Evolutionary conservation across 208 protist genomes (phyloP), one percentile per base, ranked within the genome.

Genomic region (Leishmania lainsoni): DNA sequence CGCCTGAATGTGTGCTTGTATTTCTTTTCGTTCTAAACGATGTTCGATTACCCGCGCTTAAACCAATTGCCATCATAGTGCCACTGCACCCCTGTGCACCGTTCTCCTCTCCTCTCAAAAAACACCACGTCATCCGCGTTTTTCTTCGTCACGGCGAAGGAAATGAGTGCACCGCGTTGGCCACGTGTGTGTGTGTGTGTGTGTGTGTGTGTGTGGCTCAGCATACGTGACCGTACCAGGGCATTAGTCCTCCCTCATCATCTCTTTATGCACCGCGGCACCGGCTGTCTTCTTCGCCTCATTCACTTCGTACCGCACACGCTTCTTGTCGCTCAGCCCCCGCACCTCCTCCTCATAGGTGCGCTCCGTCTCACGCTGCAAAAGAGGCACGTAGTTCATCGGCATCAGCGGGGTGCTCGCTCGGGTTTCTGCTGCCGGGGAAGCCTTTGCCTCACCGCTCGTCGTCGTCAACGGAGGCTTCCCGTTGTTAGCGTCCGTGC

Each of bases 321-420:
- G 81, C 83, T 97, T 97, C 83, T 89, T 91, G 1, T 79, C 89
- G 79, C 84, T 89, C 51, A 97, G 82, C 49, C 83, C 82, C 8
- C 78, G 39, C 58, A 97, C 90, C 75, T 93, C 81, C 80, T 94
- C 86, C n/a, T 85, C 89, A 52, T 93, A 97, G n/a, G 93, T 96
- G 0, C 90, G 86, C 86, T 97, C 92, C n/a, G 83, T 90, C 72
- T 92, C 87, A 29, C 94, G 87, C 22, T 95, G 83, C 52, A 95
- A 78, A 54, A 97, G 85, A 63, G 89, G 88, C 5, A 95, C 90
- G 72, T 97, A 96, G 26, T 26, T 45, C 75, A n/a, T 35, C 16
- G 66, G 32, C 26, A 54, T 22, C 58, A 39, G 39, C 1, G 54
- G 17, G 12, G 39, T 3, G 75, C 26, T 52, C 0, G 54, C 35